These are phyloP conservation scores for Globisporangium viniferum DNA, from an alignment of 352 stramenopile species.

Conservation along the genomic window DNA sequence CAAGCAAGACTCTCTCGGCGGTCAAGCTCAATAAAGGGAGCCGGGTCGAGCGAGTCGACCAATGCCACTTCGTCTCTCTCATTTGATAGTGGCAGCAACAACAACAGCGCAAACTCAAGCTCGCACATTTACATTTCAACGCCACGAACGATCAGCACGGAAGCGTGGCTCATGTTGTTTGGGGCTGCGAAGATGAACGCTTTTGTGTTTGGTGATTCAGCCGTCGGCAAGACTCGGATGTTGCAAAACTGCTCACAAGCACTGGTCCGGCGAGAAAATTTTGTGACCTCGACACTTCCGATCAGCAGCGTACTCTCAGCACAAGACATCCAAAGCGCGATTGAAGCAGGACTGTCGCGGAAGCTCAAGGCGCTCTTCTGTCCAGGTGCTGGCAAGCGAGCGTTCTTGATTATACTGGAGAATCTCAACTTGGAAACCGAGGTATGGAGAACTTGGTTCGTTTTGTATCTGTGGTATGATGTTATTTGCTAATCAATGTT, in stretches of 20 bases:
- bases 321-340: conserved; percentile 31
- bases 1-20: conserved; percentile 23
- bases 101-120: background rate
- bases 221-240: conserved; percentile 48
- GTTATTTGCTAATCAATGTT: background rate
- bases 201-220: conserved; percentile 47
- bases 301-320: conserved; percentile 23
- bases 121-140: conserved; percentile 49
- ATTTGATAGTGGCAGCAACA: background rate
- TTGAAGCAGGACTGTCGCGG: conserved; percentile 39
- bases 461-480: background rate
- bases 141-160: conserved; percentile 27
- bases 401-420: conserved; percentile 44
- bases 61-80: background rate
- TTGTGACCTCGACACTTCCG: conserved; percentile 34
- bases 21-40: conserved; percentile 18
- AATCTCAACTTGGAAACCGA: conserved; percentile 58
- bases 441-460: conserved; percentile 19
- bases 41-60: background rate
- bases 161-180: conserved; percentile 37
- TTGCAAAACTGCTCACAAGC: conserved; percentile 36
- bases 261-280: conserved; percentile 29
- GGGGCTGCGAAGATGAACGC: conserved; percentile 36
- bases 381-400: conserved; percentile 41
- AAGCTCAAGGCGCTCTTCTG: conserved; percentile 63